A percentile compares a stretch with the other conserved stretches of the same genome.
phyloP scores from a whole-genome alignment of 352 stramenopile species.

The Globisporangium polare region DNA sequence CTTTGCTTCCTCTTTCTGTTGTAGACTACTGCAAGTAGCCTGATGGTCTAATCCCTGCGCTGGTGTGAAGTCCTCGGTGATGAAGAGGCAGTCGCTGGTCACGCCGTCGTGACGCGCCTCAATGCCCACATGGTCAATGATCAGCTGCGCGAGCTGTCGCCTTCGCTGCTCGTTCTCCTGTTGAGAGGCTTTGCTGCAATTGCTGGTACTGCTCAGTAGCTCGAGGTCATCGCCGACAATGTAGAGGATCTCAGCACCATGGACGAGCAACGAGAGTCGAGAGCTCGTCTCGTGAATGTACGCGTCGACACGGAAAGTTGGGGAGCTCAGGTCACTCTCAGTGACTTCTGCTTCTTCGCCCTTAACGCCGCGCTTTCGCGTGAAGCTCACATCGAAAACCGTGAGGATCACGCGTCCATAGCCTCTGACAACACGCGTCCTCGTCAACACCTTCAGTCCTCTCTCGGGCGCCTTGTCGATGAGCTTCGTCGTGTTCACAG shows the following conservation, averaged over 20 bases:
- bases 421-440: constrained; percentile 26
- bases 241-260: constrained; percentile 37
- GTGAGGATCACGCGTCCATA: constrained; percentile 51
- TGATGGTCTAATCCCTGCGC: background rate
- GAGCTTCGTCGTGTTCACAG: constrained; percentile 45
- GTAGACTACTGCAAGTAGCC: background rate
- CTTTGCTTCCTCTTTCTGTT: background rate
- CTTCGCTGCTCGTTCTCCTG: constrained; percentile 12
- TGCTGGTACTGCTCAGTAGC: background rate
- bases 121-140: constrained; percentile 56
- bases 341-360: background rate
- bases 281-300: constrained; percentile 54
- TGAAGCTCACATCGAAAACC: constrained; percentile 47
- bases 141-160: constrained; percentile 27
- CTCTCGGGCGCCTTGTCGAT: constrained; percentile 48
- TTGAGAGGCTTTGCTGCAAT: background rate
- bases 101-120: constrained; percentile 46
- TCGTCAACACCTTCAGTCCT: constrained; percentile 60
- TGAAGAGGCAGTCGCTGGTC: constrained; percentile 34
- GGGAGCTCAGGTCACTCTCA: background rate
- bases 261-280: constrained; percentile 42
- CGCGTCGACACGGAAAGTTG: constrained; percentile 48
- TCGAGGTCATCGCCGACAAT: constrained; percentile 33
- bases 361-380: constrained; percentile 6
- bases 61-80: constrained; percentile 35